Percentiles rank a stretch among this genome's conserved stretches.
Evolutionary conservation across 2,329 filamentous ascomycete genomes (phyloP).

Genomic region (Aspergillus vadensis): DNA sequence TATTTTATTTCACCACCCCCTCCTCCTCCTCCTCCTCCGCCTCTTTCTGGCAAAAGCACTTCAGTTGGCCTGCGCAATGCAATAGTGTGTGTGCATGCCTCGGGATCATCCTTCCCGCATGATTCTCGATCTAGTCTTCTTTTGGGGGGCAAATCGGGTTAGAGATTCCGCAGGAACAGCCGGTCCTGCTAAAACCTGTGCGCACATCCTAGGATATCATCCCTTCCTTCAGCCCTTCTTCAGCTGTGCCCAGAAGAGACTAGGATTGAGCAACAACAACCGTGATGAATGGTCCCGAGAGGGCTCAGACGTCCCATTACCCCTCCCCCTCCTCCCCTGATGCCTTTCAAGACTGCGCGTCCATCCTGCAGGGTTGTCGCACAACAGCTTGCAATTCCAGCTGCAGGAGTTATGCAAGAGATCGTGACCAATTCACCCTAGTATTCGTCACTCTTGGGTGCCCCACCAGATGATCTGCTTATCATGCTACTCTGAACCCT

Average conservation of each 20-base stretch:
- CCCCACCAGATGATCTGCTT: constrained; percentile 12
- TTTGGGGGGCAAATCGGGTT: neutral
- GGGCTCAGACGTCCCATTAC: neutral
- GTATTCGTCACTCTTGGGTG: constrained; percentile 7
- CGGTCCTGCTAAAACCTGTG: neutral
- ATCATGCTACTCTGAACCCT: constrained; percentile 9
- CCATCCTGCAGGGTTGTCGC: constrained; percentile 1
- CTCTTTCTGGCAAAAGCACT: too few relatives aligned
- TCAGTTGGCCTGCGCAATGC: neutral
- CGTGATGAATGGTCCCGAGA: neutral
- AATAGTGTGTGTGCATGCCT: constrained; percentile 4
- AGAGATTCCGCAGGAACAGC: neutral
- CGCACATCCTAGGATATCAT: neutral
- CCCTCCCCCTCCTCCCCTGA: neutral
- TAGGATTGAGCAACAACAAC: neutral
- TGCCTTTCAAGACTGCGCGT: neutral
- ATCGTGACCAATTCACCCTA: constrained; percentile 11
- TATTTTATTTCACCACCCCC: neutral
- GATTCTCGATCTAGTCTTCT: constrained; percentile 12
- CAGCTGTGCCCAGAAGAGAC: neutral
- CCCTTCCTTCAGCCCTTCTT: neutral
- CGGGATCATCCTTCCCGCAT: constrained; percentile 15
- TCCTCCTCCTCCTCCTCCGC: neutral
- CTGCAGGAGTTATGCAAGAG: constrained; percentile 9
- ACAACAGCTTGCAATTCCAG: constrained; percentile 8